Evolutionary conservation across 2,329 filamentous ascomycete species (phyloP).

Genomic region (Fusarium luffae): DNA sequence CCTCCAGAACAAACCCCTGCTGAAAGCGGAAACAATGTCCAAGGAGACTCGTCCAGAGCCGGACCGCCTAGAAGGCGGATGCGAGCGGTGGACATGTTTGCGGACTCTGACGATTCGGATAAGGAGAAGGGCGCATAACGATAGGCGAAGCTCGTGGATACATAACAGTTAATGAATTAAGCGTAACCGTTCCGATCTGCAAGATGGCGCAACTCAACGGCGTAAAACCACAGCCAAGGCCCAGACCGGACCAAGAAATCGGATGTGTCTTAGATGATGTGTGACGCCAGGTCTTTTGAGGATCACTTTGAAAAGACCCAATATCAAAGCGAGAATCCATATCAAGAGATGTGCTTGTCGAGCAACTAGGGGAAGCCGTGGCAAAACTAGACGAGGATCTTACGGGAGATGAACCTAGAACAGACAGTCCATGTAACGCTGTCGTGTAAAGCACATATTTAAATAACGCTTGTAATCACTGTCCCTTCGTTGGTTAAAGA

Average conservation of each 20-base stretch:
- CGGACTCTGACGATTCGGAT: slow-evolving; percentile 70
- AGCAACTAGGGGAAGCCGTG: slow-evolving; percentile 4
- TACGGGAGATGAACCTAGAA: slow-evolving; percentile 27
- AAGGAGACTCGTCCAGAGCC: slow-evolving; percentile 28
- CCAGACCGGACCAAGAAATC: neutral
- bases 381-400: slow-evolving; percentile 29
- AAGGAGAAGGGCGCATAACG: slow-evolving; percentile 38
- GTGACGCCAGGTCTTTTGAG: slow-evolving; percentile 5
- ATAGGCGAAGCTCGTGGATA: slow-evolving; percentile 8
- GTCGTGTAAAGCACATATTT: slow-evolving; percentile 8
- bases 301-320: neutral
- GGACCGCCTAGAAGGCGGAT: slow-evolving; percentile 68
- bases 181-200: slow-evolving; percentile 7
- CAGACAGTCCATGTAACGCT: slow-evolving; percentile 23
- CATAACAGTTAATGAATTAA: slow-evolving; percentile 10
- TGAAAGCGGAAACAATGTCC: slow-evolving; percentile 25
- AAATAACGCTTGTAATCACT: slow-evolving; percentile 7
- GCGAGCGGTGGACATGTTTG: slow-evolving; percentile 88
- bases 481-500: slow-evolving; percentile 18
- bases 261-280: neutral
- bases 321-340: neutral
- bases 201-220: slow-evolving; percentile 30
- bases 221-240: slow-evolving; percentile 4
- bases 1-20: slow-evolving; percentile 30
- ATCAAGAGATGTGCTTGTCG: slow-evolving; percentile 6